Percentiles rank a stretch among this genome's conserved stretches.
Evolutionary conservation across 257 asterid species (phyloP).

Genomic region (Paraleonurus japonicus): DNA sequence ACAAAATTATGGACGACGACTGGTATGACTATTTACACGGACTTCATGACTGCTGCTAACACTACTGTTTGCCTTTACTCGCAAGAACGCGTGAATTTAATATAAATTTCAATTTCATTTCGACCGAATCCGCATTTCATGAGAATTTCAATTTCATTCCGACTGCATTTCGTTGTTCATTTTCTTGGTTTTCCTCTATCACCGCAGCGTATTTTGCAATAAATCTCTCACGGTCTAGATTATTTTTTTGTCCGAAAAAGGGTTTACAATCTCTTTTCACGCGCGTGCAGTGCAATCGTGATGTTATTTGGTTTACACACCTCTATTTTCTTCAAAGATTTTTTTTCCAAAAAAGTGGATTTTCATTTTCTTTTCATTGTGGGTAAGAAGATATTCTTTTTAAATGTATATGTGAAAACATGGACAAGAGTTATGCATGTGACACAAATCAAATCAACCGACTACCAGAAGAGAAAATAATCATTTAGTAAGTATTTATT

Average conservation of each 20-base stretch:
- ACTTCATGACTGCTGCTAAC: constrained; percentile 44
- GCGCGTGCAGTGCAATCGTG: constrained; percentile 28
- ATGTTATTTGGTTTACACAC: not conserved
- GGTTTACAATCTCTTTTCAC: not conserved
- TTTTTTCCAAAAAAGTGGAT: not conserved
- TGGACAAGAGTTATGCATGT: not conserved
- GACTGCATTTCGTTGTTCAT: constrained; percentile 49
- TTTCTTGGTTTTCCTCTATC: constrained; percentile 45
- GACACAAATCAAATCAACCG: not conserved
- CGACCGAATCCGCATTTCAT: constrained; percentile 40
- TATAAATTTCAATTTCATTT: constrained; percentile 56
- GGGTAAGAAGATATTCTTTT: not conserved
- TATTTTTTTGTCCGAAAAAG: constrained; percentile 13
- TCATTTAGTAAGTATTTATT: no score
- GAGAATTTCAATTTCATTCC: constrained; percentile 82
- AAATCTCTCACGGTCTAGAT: constrained; percentile 37
- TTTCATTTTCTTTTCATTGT: not conserved
- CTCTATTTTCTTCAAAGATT: not conserved
- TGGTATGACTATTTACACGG: constrained; percentile 54
- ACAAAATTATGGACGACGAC: constrained; percentile 28
- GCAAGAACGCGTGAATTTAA: constrained; percentile 63
- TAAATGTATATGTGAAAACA: not conserved
- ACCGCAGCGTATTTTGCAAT: constrained; percentile 66
- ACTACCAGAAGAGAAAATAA: not conserved
- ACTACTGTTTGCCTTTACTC: constrained; percentile 32